These are phyloP conservation scores for Ashbya aceris DNA, from an alignment of 1,139 yeast species.

Conservation along the genomic window DNA sequence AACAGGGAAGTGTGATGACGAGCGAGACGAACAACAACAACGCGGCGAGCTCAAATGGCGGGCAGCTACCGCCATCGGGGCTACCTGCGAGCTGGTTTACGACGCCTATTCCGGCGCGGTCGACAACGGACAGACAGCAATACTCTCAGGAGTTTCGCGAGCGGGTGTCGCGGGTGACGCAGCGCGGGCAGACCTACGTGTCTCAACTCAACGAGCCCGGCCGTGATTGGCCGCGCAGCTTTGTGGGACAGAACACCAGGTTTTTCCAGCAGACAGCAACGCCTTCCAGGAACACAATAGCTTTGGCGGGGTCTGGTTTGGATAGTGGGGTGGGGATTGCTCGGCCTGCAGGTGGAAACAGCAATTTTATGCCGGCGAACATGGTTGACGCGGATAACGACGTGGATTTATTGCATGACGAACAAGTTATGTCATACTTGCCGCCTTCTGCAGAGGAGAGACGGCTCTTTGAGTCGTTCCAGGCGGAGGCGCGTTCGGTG, in stretches of 20 bases:
- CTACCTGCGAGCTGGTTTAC: conserved; percentile 20
- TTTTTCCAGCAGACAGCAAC: conserved; percentile 1
- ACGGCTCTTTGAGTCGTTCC: conserved; percentile 7
- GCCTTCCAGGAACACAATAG: neutral
- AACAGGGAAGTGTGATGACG: neutral
- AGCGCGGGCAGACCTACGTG: conserved; percentile 12
- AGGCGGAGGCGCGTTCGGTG: conserved; percentile 8
- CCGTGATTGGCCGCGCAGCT: conserved; percentile 2
- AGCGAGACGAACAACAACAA: conserved; percentile 4
- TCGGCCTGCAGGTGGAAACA: neutral
- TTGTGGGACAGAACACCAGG: conserved; percentile 1
- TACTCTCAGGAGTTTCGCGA: conserved; percentile 16
- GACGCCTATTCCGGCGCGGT: conserved; percentile 12
- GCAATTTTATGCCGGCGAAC: neutral
- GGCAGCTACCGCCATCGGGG: conserved; percentile 7
- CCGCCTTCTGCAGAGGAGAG: conserved; percentile 2
- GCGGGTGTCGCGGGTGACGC: conserved; percentile 15
- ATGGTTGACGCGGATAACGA: conserved; percentile 1
- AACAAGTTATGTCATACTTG: neutral
- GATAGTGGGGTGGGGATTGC: neutral
- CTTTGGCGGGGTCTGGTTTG: neutral
- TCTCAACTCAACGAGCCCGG: conserved; percentile 1
- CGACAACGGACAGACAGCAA: conserved; percentile 11
- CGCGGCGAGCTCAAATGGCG: neutral
- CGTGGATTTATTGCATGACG: conserved; percentile 1